A percentile compares a stretch with the other conserved stretches of the same genome.
These are phyloP conservation scores for Phaeosphaeria sp. DNA, from an alignment of 2,329 filamentous ascomycete genomes.

Conservation along the genomic window DNA sequence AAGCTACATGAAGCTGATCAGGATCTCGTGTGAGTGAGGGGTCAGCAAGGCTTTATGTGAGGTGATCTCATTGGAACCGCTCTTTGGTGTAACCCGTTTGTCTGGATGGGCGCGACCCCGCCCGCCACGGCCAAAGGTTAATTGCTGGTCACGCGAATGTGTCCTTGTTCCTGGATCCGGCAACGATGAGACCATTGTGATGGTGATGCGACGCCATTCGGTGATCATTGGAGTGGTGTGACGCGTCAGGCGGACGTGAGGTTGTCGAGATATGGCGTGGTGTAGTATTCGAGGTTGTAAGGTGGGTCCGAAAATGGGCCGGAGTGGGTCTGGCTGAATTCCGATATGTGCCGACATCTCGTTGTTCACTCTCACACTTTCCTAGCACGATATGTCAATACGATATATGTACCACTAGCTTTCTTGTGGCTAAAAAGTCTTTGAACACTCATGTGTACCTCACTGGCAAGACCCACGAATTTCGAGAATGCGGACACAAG, in stretches of 20 bases:
- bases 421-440: no score
- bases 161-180: constrained; percentile 18
- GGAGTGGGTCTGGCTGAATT: constrained; percentile 14
- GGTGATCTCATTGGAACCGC: constrained; percentile 42
- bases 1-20: constrained; percentile 19
- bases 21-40: constrained; percentile 40
- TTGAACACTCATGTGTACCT: no score
- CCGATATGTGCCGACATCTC: constrained; percentile 13
- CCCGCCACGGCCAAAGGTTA: constrained; percentile 24
- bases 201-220: constrained; percentile 19
- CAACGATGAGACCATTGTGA: constrained; percentile 12
- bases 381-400: no score
- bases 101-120: constrained; percentile 25
- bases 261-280: constrained; percentile 25
- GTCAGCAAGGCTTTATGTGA: constrained; percentile 44
- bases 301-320: constrained; percentile 6
- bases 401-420: no score
- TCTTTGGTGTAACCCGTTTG: constrained; percentile 20
- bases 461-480: no score
- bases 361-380: neutral
- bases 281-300: constrained; percentile 6
- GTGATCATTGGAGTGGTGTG: constrained; percentile 25
- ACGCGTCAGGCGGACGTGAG: constrained; percentile 28
- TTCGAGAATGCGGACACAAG: no score
- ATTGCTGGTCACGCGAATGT: constrained; percentile 42